A percentile compares a stretch with the other conserved stretches of the same genome.
Conservation (phyloP, 78 protist genomes). For the Emiliania huxleyi region DNA sequence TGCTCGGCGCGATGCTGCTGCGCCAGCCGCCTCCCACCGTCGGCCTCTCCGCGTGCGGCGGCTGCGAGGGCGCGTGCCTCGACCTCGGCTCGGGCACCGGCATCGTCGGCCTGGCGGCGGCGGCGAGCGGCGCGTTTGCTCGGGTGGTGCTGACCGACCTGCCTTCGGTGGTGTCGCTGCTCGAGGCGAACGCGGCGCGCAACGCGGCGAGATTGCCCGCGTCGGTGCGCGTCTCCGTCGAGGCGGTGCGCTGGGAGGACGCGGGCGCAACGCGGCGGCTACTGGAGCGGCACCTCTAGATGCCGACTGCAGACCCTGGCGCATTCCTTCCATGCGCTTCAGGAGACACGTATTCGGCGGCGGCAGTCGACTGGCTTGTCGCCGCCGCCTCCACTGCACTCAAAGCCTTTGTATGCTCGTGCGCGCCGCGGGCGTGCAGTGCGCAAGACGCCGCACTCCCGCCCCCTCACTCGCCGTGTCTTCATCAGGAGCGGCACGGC, state of each 20-base stretch:
- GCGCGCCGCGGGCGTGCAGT: too few species aligned
- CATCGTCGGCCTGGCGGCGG: constrained; percentile 24
- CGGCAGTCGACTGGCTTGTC: too few species aligned
- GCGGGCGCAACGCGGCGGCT: neutral
- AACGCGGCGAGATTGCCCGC: neutral
- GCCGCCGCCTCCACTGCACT: too few species aligned
- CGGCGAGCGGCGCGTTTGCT: neutral
- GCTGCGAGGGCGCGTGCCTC: neutral
- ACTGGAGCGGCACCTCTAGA: too few species aligned
- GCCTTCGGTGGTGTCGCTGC: neutral
- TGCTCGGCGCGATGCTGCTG: neutral
- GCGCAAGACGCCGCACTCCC: too few species aligned
- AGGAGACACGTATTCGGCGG: too few species aligned
- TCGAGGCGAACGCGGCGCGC: neutral
- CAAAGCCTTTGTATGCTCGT: too few species aligned
- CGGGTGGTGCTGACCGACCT: constrained; percentile 12
- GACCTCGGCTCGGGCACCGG: constrained; percentile 32
- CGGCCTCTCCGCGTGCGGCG: neutral
- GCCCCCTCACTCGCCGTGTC: too few species aligned
- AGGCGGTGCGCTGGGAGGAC: neutral
- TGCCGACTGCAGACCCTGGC: too few species aligned
- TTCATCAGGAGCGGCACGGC: neutral
- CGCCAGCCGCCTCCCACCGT: neutral
- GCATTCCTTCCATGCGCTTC: too few species aligned
- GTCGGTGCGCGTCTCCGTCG: neutral